These are phyloP conservation scores for Ustulina deusta DNA, from an alignment of 2,329 filamentous ascomycete genomes.

Conservation along the genomic window DNA sequence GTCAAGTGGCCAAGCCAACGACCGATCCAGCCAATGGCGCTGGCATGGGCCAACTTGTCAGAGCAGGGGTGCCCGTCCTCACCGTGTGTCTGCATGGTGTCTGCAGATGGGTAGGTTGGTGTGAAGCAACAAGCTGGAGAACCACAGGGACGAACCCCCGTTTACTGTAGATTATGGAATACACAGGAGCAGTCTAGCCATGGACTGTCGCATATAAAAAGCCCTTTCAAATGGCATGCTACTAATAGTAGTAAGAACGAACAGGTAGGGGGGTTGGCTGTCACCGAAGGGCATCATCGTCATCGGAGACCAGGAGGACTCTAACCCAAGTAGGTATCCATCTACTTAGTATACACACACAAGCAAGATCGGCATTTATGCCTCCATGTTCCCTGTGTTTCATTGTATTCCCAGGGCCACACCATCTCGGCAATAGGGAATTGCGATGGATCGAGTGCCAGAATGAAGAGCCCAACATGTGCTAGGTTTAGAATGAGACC, in stretches of 20 bases:
- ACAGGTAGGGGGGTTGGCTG: slow-evolving; percentile 33
- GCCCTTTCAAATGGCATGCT: slow-evolving; percentile 32
- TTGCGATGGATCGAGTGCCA: slow-evolving; percentile 25
- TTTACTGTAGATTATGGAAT: slow-evolving; percentile 10
- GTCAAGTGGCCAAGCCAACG: slow-evolving; percentile 48
- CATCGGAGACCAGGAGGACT: slow-evolving; percentile 22
- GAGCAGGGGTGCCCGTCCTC: slow-evolving; percentile 46
- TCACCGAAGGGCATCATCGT: slow-evolving; percentile 25
- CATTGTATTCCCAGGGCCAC: slow-evolving; percentile 47
- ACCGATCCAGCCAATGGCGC: slow-evolving; percentile 48
- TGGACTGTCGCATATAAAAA: slow-evolving; percentile 41
- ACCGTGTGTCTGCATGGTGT: slow-evolving; percentile 39
- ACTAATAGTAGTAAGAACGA: too few species aligned
- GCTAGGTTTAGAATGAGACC: slow-evolving; percentile 33
- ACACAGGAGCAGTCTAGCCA: slow-evolving; percentile 28
- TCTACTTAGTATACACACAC: slow-evolving; percentile 30
- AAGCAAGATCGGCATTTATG: slow-evolving; percentile 44
- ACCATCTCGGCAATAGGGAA: slow-evolving; percentile 42
- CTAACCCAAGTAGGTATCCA: slow-evolving; percentile 16
- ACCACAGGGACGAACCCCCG: slow-evolving; percentile 23
- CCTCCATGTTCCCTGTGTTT: slow-evolving; percentile 48
- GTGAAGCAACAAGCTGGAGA: slow-evolving; percentile 29
- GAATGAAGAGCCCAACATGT: slow-evolving; percentile 36
- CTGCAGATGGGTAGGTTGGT: slow-evolving; percentile 44
- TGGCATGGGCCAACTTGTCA: slow-evolving; percentile 49